These are phyloP conservation scores for Taphrina betulina DNA, from an alignment of 1,139 yeast genomes.

Conservation along the genomic window DNA sequence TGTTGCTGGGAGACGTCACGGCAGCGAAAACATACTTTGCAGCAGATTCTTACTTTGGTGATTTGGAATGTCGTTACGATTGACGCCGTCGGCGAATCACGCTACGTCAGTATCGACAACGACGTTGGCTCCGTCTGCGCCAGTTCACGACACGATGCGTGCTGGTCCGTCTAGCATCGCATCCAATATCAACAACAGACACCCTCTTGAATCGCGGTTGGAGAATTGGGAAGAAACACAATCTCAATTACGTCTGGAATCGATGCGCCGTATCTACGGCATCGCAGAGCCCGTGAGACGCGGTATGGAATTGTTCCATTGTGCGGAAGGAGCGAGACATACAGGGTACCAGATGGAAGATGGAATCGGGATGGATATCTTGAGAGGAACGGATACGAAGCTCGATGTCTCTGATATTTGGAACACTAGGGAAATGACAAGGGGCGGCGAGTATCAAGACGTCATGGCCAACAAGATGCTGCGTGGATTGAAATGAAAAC, in stretches of 20 bases:
- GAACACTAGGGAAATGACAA: constrained; percentile 6
- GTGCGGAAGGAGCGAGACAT: constrained; percentile 31
- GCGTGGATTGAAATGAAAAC: constrained; percentile 15
- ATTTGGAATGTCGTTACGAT: constrained; percentile 17
- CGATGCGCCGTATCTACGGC: constrained; percentile 80
- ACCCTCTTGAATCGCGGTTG: constrained; percentile 78
- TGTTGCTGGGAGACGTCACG: no score
- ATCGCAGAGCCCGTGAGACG: constrained; percentile 92
- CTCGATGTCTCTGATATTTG: constrained; percentile 93
- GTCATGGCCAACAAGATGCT: constrained; percentile 10
- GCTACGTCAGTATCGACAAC: constrained; percentile 8
- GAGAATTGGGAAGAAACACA: constrained; percentile 79
- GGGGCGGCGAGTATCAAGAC: constrained; percentile 12
- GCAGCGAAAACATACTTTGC: no score
- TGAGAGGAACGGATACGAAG: constrained; percentile 68
- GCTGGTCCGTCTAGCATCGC: constrained; percentile 27
- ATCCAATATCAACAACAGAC: constrained; percentile 43
- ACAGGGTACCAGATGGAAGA: constrained; percentile 31
- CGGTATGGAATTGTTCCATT: constrained; percentile 67
- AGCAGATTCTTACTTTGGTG: no score
- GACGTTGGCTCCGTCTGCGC: constrained; percentile 27
- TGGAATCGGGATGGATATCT: constrained; percentile 71
- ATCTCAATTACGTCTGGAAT: constrained; percentile 67
- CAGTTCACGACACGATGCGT: constrained; percentile 34
- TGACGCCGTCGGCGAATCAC: constrained; percentile 13